These are phyloP conservation scores for Naganishia albida DNA, from an alignment of 1,284 basidiomycete species.

Conservation along the genomic window DNA sequence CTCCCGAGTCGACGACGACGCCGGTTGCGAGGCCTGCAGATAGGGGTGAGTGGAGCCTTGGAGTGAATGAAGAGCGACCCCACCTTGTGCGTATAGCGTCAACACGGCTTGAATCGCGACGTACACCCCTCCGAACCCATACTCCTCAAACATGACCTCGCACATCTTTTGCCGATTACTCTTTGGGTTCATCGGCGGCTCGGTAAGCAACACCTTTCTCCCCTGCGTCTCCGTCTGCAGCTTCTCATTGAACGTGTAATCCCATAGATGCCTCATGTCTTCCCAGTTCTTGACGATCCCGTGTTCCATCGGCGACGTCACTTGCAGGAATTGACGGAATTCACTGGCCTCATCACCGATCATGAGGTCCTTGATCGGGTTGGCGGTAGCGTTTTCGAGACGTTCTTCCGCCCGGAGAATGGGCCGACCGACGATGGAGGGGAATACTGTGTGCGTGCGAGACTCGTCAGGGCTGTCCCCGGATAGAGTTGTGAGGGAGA, in stretches of 20 bases:
- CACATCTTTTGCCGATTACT: slow-evolving; percentile 90
- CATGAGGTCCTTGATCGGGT: slow-evolving; percentile 90
- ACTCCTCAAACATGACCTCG: slow-evolving; percentile 99
- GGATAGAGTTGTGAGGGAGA: slow-evolving; percentile 18
- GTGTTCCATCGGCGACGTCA: slow-evolving; percentile 98
- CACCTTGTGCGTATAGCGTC: slow-evolving; percentile 96
- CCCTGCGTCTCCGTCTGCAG: slow-evolving; percentile 83
- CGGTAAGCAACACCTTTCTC: slow-evolving; percentile 89
- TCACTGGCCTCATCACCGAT: slow-evolving; percentile 92
- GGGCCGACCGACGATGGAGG: slow-evolving; percentile 92
- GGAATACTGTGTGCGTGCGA: slow-evolving; percentile 88
- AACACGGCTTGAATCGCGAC: slow-evolving; percentile 98
- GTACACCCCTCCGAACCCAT: slow-evolving; percentile 93
- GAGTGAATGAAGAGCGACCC: slow-evolving; percentile 39
- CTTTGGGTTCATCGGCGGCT: slow-evolving; percentile 99
- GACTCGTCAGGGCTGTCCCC: slow-evolving; percentile 8
- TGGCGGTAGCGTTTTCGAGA: slow-evolving; percentile 65
- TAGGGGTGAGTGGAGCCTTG: not conserved
- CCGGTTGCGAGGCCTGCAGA: slow-evolving; percentile 92
- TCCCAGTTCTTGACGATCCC: slow-evolving; percentile 99
- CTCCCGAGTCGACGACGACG: slow-evolving; percentile 97
- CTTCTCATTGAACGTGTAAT: slow-evolving; percentile 98
- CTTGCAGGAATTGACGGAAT: slow-evolving; percentile 91
- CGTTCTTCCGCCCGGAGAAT: slow-evolving; percentile 98
- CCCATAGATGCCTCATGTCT: slow-evolving; percentile 97